These are phyloP conservation scores for Yamadazyma ubonensis DNA, from an alignment of 805 yeast genomes.

Conservation along the genomic window DNA sequence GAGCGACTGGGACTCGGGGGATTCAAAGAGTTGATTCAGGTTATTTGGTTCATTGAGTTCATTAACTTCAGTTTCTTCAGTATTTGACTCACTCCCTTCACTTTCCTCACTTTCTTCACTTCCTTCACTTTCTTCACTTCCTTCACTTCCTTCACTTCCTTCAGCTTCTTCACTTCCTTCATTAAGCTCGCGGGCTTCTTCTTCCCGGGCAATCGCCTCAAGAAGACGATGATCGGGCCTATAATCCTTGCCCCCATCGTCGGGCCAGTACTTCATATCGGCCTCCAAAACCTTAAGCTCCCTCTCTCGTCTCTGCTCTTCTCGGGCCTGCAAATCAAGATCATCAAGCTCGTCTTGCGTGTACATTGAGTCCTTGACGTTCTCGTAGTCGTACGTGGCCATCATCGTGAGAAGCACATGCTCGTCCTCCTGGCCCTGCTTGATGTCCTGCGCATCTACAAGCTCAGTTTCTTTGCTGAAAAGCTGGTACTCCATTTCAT, in stretches of 20 bases:
- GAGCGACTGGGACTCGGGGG: no score
- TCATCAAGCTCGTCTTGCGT: conserved; percentile 13
- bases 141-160: conserved; percentile 2
- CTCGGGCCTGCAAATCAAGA: neutral
- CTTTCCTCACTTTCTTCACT: neutral
- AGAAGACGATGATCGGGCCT: neutral
- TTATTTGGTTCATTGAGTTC: no score
- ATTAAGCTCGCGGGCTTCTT: conserved; percentile 3
- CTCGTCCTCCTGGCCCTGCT: conserved; percentile 18
- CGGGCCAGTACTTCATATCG: no score
- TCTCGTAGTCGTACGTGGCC: conserved; percentile 13
- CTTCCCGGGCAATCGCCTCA: conserved; percentile 1
- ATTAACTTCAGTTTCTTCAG: neutral
- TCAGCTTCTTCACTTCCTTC: neutral
- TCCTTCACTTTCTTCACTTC: conserved; percentile 2
- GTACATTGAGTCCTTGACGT: conserved; percentile 6
- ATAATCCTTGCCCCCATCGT: neutral
- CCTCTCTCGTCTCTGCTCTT: neutral
- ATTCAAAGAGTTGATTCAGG: no score
- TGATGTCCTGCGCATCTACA: conserved; percentile 16
- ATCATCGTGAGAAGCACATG: conserved; percentile 20
- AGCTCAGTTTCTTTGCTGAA: conserved; percentile 11
- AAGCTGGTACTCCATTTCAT: no score
- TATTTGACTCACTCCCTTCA: neutral
- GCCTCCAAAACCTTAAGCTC: no score